Percentiles rank a stretch among this genome's conserved stretches.
Conservation (phyloP, 352 stramenopile species). For the Pythium myriotylum region DNA sequence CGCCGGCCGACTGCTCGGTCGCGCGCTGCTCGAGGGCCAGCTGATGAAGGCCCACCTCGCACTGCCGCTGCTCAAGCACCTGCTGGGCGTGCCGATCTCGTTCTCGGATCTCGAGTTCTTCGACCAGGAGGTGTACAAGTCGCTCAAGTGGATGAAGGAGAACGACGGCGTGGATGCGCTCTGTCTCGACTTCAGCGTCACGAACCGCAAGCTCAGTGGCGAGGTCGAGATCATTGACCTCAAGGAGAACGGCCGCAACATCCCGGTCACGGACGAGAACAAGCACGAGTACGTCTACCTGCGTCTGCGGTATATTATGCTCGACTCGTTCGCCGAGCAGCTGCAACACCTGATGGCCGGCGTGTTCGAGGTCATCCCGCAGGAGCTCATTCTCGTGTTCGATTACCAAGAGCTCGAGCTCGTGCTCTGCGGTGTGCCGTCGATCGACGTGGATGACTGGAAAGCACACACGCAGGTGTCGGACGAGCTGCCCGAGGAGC, state of each 20-base stretch:
- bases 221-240: conserved; percentile 83
- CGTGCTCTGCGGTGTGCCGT: conserved; percentile 78
- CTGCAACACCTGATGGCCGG: conserved; percentile 91
- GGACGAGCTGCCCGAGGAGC: conserved; percentile 71
- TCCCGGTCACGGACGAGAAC: conserved; percentile 95
- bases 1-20: conserved; percentile 93
- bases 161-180: conserved; percentile 81
- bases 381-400: conserved; percentile 84
- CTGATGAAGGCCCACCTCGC: conserved; percentile 85
- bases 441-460: conserved; percentile 85
- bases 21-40: conserved; percentile 96
- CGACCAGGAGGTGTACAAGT: conserved; percentile 86
- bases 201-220: conserved; percentile 73
- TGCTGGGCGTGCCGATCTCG: conserved; percentile 85
- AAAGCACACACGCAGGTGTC: conserved; percentile 89
- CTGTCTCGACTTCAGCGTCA: conserved; percentile 82
- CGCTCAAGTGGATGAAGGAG: conserved; percentile 83
- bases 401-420: conserved; percentile 85
- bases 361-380: conserved; percentile 97
- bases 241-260: conserved; percentile 82
- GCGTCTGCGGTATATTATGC: conserved; percentile 95
- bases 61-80: conserved; percentile 82
- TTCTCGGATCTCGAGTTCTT: conserved; percentile 91
- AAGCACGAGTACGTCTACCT: conserved; percentile 97
- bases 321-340: conserved; percentile 94